Evolutionary conservation across 1,284 basidiomycete species (phyloP).

Genomic region (Cutaneotrichosporon sp.): DNA sequence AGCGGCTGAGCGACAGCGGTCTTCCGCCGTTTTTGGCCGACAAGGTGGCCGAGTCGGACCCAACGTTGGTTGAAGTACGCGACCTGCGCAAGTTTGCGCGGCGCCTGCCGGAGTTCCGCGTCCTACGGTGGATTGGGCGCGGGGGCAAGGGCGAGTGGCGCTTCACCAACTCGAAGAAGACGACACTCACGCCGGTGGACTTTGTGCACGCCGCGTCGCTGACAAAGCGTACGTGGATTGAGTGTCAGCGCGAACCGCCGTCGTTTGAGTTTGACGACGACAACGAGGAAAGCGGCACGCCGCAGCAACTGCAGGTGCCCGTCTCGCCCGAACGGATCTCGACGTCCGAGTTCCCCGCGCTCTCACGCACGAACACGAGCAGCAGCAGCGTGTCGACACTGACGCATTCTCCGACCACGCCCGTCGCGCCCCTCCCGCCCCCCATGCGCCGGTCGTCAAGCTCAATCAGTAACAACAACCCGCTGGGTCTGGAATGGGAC

Average conservation of each 20-base stretch:
- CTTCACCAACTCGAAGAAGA: conserved; percentile 17
- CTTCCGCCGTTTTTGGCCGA: conserved; percentile 12
- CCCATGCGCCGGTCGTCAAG: conserved; percentile 6
- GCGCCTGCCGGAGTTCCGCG: conserved; percentile 22
- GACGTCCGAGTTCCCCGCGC: conserved; percentile 10
- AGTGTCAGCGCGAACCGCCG: conserved; percentile 17
- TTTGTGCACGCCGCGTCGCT: conserved; percentile 22
- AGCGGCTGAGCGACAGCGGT: not conserved
- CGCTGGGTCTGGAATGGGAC: conserved; percentile 18
- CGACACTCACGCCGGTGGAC: conserved; percentile 18
- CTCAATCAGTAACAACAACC: conserved; percentile 3
- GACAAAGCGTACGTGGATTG: conserved; percentile 16
- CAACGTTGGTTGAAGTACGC: conserved; percentile 20
- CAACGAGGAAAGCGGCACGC: conserved; percentile 1
- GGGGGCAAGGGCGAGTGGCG: conserved; percentile 31
- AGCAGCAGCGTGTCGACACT: conserved; percentile 11
- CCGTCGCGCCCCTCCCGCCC: not conserved
- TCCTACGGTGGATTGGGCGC: conserved; percentile 26
- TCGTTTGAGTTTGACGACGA: conserved; percentile 15
- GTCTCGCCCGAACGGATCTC: conserved; percentile 11
- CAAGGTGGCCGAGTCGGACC: conserved; percentile 17
- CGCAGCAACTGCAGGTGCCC: conserved; percentile 10
- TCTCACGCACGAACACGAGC: conserved; percentile 15
- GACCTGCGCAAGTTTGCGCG: conserved; percentile 31
- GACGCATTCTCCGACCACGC: conserved; percentile 2